A percentile compares a stretch with the other conserved stretches of the same genome.
Evolutionary conservation across 306 rosid species (phyloP).

Genomic region (Pterocarpus macrocarpus): DNA sequence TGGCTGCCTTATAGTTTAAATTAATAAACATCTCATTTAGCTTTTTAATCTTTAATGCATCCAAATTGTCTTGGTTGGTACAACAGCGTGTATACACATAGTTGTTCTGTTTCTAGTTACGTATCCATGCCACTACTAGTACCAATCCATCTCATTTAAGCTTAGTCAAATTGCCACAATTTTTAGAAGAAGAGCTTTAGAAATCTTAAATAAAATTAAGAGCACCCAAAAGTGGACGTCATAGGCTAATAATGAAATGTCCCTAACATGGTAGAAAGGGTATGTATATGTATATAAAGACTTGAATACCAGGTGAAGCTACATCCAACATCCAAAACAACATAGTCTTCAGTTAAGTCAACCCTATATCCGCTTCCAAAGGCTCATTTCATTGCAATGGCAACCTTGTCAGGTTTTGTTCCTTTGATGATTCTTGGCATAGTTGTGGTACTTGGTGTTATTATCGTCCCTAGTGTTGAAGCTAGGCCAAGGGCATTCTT

Average conservation of each 20-base stretch:
- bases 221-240: conserved; percentile 19
- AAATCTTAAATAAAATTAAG: conserved; percentile 35
- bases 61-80: conserved; percentile 7
- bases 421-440: conserved; percentile 1
- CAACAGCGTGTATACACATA: not conserved
- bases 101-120: not conserved
- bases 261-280: not conserved
- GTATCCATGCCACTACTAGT: not conserved
- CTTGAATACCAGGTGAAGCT: conserved; percentile 7
- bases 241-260: conserved; percentile 2
- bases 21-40: not conserved
- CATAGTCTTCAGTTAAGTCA: not conserved
- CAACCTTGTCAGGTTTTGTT: not conserved
- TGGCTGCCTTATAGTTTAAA: not conserved
- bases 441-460: conserved; percentile 2
- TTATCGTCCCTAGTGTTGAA: conserved; percentile 35
- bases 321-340: not conserved
- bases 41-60: not conserved
- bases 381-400: conserved; percentile 37
- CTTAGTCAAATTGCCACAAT: conserved; percentile 6
- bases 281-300: conserved; percentile 1
- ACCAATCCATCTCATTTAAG: conserved; percentile 34
- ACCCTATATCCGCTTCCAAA: not conserved
- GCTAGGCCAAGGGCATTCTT: conserved; percentile 63
- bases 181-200: conserved; percentile 25